These are phyloP conservation scores for Moniliella sp. DNA, from an alignment of 1,284 basidiomycete genomes.

Conservation along the genomic window DNA sequence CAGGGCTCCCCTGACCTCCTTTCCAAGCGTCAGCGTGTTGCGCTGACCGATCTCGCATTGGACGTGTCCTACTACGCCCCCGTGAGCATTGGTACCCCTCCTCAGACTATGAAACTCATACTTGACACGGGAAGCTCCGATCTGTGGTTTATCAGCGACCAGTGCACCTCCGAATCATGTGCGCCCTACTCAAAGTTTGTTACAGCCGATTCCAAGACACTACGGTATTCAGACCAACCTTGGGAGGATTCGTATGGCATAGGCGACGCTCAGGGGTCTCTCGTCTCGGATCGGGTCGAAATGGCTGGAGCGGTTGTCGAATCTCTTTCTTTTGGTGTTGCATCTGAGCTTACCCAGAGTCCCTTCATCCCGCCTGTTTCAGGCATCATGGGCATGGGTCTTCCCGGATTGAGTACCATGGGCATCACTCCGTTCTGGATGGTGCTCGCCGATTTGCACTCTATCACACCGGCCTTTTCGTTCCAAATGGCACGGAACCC, in stretches of 20 bases:
- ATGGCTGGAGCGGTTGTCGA: too few species aligned
- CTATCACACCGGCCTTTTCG: too few species aligned
- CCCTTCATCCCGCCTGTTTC: slow-evolving; percentile 34
- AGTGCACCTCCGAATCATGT: slow-evolving; percentile 37
- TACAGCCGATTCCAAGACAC: slow-evolving; percentile 13
- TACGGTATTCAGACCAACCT: slow-evolving; percentile 15
- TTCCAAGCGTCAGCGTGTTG: too few species aligned
- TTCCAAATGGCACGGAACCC: slow-evolving; percentile 36
- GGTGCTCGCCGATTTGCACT: too few species aligned
- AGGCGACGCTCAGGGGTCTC: slow-evolving; percentile 55
- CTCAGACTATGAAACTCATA: slow-evolving; percentile 37
- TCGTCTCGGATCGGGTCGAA: too few species aligned
- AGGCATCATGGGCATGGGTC: slow-evolving; percentile 36
- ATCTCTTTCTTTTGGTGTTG: too few species aligned
- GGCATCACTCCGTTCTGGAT: slow-evolving; percentile 49
- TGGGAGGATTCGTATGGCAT: slow-evolving; percentile 65
- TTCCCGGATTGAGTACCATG: slow-evolving; percentile 33
- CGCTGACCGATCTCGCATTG: not conserved
- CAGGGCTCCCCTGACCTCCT: too few species aligned
- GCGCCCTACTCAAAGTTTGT: slow-evolving; percentile 35
- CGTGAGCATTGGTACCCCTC: slow-evolving; percentile 35
- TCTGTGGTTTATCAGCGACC: slow-evolving; percentile 49
- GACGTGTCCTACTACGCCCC: slow-evolving; percentile 18
- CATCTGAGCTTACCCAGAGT: too few species aligned
- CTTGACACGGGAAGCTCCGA: slow-evolving; percentile 58